Evolutionary conservation across 768 basidiomycete species (phyloP).

Genomic region (Crassisporium funariophilum): DNA sequence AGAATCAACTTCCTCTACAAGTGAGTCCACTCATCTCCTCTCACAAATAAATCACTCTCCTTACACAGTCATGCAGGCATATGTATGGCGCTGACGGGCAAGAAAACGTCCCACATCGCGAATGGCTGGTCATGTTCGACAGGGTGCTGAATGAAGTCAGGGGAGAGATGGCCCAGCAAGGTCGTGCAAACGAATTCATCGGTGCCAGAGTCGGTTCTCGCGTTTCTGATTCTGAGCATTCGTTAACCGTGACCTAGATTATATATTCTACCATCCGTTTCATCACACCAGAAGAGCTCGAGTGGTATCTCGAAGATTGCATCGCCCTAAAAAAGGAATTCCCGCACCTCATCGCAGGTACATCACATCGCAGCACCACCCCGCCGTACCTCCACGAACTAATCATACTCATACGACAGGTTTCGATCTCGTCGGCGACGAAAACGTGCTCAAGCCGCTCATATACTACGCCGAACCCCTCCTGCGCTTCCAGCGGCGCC

Average conservation of each 20-base stretch:
- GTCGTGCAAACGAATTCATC: slow-evolving; percentile 62
- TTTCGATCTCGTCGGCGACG: slow-evolving; percentile 81
- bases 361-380: too few relatives aligned
- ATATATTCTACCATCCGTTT: slow-evolving; percentile 69
- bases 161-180: slow-evolving; percentile 48
- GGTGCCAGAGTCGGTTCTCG: slow-evolving; percentile 56
- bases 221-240: neutral
- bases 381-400: too few relatives aligned
- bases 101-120: slow-evolving; percentile 58
- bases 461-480: slow-evolving; percentile 64
- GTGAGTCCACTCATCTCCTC: slow-evolving; percentile 33
- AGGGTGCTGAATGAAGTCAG: slow-evolving; percentile 55
- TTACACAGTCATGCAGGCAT: slow-evolving; percentile 42
- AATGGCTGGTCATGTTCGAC: slow-evolving; percentile 59
- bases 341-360: slow-evolving; percentile 71
- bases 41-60: slow-evolving; percentile 6
- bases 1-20: slow-evolving; percentile 65
- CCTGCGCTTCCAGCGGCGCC: slow-evolving; percentile 56
- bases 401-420: too few relatives aligned
- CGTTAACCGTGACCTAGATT: slow-evolving; percentile 43
- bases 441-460: slow-evolving; percentile 61
- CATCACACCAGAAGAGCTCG: slow-evolving; percentile 56
- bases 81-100: slow-evolving; percentile 61
- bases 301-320: slow-evolving; percentile 74
- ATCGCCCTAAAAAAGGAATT: slow-evolving; percentile 73